Base-by-base conservation (phyloP, 129 eudicot genomes). In the Helichrysum umbraculigerum region DNA sequence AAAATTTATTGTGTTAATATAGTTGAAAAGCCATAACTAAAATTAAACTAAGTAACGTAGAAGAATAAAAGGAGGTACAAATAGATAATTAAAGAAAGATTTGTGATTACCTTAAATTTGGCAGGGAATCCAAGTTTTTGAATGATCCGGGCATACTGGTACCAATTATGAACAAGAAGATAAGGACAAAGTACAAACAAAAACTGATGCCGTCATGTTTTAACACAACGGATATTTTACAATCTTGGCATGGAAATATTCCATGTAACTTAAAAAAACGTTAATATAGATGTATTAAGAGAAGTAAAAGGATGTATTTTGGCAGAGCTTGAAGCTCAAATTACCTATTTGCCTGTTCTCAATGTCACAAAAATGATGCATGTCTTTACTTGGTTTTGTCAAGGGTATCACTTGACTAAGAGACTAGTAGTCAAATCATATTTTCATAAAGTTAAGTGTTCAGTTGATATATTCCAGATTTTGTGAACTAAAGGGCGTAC, bases 91-190 rank as follows among this genome's bases (percentile, higher is more conserved):
- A 63, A 63, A 30, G 17, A 57, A 41, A 6, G 30, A 25, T 20
- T 37, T 19, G 25, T 21, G 29, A 19, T 34, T 83, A 91, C 98
- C 96, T 93, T 93, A n/a, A 93, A 93, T 76, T 83, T 90, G 81
- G 96, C 96, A 0, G 86, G 90, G 58, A 93, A 93, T 10, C 98
- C 96, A 33, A 93, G 96, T 88, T 90, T 93, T 51, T 90, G 98
- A 83, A 93, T 86, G 30, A 93, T 90, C 29, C 98, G 87, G 4
- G 96, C 96, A 82, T 90, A 93, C 98, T 93, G 85, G 28, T 83
- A 84, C 68, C 50, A 71, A 34, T 70, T 39, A 73, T 15, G 51
- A 32, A 41, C n/a, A 51, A 62, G 29, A 34, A 17, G 25, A 37
- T 35, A 66, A 66, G 25, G 16, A 7, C 1, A 30, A 16, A 63